A percentile compares a stretch with the other conserved stretches of the same genome.
These are phyloP conservation scores for Mesembryanthemum crystallinum DNA, from an alignment of 148 eudicot species.

Conservation along the genomic window DNA sequence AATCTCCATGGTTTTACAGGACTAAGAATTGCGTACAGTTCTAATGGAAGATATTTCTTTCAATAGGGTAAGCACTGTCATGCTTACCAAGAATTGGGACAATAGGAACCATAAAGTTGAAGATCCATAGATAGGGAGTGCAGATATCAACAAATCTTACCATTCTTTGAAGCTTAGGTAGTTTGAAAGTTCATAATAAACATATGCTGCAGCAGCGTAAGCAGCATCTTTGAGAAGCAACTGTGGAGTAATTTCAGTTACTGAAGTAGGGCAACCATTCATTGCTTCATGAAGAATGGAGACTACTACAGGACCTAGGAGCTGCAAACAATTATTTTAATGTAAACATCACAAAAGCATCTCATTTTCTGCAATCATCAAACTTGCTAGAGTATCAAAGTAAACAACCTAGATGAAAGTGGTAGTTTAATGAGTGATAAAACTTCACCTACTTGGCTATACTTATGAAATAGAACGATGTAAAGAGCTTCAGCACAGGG, in stretches of 20 bases:
- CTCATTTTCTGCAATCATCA: slow-evolving; percentile 19
- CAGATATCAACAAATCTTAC: slow-evolving; percentile 35
- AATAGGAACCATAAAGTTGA: no score
- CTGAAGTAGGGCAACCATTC: slow-evolving; percentile 79
- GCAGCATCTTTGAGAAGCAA: slow-evolving; percentile 99
- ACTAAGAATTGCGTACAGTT: no score
- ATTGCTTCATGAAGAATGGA: slow-evolving; percentile 98
- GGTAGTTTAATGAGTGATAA: slow-evolving; percentile 10
- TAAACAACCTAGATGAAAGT: slow-evolving; percentile 13
- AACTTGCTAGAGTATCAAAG: background rate
- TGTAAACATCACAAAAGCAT: slow-evolving; percentile 22
- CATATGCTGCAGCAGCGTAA: slow-evolving; percentile 96
- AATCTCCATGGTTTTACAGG: no score
- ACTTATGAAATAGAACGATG: slow-evolving; percentile 88
- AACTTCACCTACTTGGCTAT: slow-evolving; percentile 77
- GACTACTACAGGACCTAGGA: slow-evolving; percentile 96
- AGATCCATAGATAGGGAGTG: no score
- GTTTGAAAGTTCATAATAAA: slow-evolving; percentile 95
- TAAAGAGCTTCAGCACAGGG: slow-evolving; percentile 99
- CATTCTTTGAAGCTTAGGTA: slow-evolving; percentile 96
- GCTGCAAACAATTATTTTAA: slow-evolving; percentile 43
- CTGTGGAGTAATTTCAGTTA: slow-evolving; percentile 73
- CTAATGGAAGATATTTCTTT: no score
- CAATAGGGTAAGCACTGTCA: no score
- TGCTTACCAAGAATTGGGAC: no score